Percentiles rank a stretch among this genome's conserved stretches.
phyloP scores from a whole-genome alignment of 805 yeast species.

The Metschnikowia corniflorae region DNA sequence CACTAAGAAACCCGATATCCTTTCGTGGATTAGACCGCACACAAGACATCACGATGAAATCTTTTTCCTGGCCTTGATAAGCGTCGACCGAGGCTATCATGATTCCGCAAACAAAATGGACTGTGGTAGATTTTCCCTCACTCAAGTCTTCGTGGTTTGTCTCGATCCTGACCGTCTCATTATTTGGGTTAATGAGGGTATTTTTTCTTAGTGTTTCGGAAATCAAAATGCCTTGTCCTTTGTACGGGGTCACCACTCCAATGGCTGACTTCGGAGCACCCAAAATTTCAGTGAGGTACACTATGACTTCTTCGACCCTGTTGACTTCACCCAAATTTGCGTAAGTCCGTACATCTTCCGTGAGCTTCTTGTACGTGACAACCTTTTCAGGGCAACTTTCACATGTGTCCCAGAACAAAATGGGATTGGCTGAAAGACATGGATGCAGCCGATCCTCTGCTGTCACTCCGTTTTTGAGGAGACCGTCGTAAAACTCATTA shows the following conservation, averaged over 20 bases:
- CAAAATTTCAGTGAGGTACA: conserved; percentile 58
- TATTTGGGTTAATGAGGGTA: not conserved
- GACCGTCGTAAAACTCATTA: conserved; percentile 88
- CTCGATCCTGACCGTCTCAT: not conserved
- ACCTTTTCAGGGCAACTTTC: conserved; percentile 44
- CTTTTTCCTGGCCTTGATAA: conserved; percentile 43
- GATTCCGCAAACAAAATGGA: conserved; percentile 30
- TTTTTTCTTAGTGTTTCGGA: conserved; percentile 20
- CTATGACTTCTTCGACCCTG: conserved; percentile 75
- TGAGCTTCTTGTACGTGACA: conserved; percentile 61
- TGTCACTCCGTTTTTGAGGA: conserved; percentile 86
- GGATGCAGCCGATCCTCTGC: conserved; percentile 57
- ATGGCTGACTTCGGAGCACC: conserved; percentile 55
- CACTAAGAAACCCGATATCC: conserved; percentile 40
- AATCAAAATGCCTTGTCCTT: conserved; percentile 83
- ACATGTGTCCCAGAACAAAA: conserved; percentile 90
- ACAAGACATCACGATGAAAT: conserved; percentile 40
- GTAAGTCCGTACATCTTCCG: conserved; percentile 74
- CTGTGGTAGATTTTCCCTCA: not conserved
- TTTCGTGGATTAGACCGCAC: conserved; percentile 41
- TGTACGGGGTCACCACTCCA: conserved; percentile 92
- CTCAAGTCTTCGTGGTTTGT: not conserved
- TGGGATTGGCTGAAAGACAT: conserved; percentile 83
- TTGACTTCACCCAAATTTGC: conserved; percentile 85
- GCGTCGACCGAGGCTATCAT: conserved; percentile 66